Conservation (phyloP, 441 rosid species). For the Isatis lusitanica region DNA sequence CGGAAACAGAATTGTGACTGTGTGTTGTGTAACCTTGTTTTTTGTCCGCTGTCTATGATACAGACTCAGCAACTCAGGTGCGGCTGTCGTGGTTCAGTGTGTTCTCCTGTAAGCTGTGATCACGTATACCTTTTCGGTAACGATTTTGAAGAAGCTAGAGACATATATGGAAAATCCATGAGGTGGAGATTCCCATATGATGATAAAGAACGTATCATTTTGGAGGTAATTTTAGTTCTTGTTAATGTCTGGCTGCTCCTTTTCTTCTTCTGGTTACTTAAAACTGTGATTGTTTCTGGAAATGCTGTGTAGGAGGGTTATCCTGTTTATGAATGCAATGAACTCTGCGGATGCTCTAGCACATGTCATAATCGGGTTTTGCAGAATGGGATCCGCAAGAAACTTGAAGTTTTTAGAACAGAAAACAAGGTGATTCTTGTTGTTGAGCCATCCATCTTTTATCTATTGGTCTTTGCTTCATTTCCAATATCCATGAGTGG, state of each 20-base stretch:
- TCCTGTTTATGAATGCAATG: slow-evolving; percentile 97
- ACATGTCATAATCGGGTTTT: slow-evolving; percentile 89
- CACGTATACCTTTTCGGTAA: slow-evolving; percentile 88
- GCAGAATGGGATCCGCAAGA: slow-evolving; percentile 78
- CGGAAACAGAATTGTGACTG: slow-evolving; percentile 9
- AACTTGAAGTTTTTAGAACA: slow-evolving; percentile 81
- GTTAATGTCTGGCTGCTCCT: not conserved
- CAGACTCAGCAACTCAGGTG: slow-evolving; percentile 83
- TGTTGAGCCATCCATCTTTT: not conserved
- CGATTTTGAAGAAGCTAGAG: slow-evolving; percentile 95
- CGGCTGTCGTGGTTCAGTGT: slow-evolving; percentile 62
- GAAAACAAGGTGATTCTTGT: slow-evolving; percentile 64
- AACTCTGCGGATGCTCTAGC: slow-evolving; percentile 68
- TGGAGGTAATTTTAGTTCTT: slow-evolving; percentile 61
- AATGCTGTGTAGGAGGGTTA: slow-evolving; percentile 82
- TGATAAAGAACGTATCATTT: slow-evolving; percentile 68
- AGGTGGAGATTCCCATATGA: slow-evolving; percentile 84
- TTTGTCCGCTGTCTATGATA: slow-evolving; percentile 17
- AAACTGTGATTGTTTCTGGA: not conserved
- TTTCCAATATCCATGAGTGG: not conserved
- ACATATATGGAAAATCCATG: slow-evolving; percentile 76
- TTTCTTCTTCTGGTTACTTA: not conserved
- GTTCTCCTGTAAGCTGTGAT: slow-evolving; percentile 76
- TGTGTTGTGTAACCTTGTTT: slow-evolving; percentile 4
- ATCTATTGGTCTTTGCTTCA: not conserved